Evolutionary conservation across 1,139 yeast genomes (phyloP).

Genomic region (Scheffersomyces quercinus): DNA sequence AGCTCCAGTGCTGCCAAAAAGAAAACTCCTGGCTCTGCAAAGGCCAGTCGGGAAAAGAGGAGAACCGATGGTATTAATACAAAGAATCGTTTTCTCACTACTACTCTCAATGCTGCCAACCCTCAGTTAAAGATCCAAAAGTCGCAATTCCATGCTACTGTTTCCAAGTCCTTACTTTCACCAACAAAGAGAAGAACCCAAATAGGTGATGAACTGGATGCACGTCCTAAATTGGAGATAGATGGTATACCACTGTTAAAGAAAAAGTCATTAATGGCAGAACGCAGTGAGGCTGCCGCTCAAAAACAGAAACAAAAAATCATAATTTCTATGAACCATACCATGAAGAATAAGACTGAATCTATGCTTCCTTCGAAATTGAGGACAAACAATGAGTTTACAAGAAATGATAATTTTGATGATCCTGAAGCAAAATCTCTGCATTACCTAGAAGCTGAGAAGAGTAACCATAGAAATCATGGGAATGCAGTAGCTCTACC

Average conservation of each 20-base stretch:
- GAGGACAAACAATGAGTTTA: not conserved
- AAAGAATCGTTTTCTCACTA: constrained; percentile 37
- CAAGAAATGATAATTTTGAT: not conserved
- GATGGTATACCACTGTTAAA: constrained; percentile 22
- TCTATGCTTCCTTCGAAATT: not conserved
- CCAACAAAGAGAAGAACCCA: constrained; percentile 12
- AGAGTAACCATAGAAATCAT: constrained; percentile 3
- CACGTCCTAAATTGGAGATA: constrained; percentile 16
- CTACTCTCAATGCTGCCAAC: constrained; percentile 33
- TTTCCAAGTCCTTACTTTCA: constrained; percentile 8
- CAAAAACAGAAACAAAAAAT: constrained; percentile 32
- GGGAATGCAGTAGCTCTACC: constrained; percentile 39
- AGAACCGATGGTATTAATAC: constrained; percentile 9
- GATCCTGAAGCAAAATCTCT: not conserved
- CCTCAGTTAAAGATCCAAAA: constrained; percentile 15
- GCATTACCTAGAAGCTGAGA: not conserved
- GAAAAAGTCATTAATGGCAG: constrained; percentile 34
- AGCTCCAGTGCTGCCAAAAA: constrained; percentile 31
- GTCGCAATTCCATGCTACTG: constrained; percentile 8
- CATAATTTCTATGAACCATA: constrained; percentile 29
- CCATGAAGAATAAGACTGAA: constrained; percentile 3
- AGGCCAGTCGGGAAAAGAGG: constrained; percentile 5
- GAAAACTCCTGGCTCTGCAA: constrained; percentile 7
- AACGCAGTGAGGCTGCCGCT: constrained; percentile 30
- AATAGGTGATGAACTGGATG: constrained; percentile 11